Percentiles rank a stretch among this genome's conserved stretches.
These are phyloP conservation scores for Russula sp. DNA, from an alignment of 768 basidiomycete genomes.

Conservation along the genomic window DNA sequence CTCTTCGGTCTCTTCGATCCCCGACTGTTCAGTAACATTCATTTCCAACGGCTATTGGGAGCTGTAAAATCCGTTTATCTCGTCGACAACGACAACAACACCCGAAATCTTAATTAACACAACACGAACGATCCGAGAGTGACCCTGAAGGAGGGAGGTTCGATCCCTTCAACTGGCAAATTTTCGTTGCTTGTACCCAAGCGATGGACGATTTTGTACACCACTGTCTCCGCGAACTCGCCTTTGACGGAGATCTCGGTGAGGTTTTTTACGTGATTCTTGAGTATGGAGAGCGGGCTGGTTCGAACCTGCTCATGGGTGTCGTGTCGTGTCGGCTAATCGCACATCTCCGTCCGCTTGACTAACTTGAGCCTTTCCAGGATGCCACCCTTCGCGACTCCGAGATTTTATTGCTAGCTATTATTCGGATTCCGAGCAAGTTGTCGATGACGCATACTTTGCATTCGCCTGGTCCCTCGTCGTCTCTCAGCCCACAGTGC, in stretches of 20 bases:
- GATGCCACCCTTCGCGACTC: conserved; percentile 70
- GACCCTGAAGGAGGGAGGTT: conserved; percentile 12
- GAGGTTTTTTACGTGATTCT: conserved; percentile 39
- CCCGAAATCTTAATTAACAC: background rate
- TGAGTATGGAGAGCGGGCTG: conserved; percentile 10
- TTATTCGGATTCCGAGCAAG: conserved; percentile 53
- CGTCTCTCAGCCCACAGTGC: conserved; percentile 68
- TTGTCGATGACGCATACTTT: conserved; percentile 70
- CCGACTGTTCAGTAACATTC: background rate
- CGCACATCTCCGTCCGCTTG: conserved; percentile 7
- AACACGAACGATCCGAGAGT: background rate
- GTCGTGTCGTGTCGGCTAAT: background rate
- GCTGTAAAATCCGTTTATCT: background rate
- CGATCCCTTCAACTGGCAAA: conserved; percentile 18
- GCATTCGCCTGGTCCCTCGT: conserved; percentile 82
- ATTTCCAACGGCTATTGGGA: background rate
- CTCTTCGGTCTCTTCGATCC: background rate
- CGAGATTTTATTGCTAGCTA: conserved; percentile 67
- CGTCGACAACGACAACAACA: background rate
- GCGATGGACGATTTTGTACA: conserved; percentile 82
- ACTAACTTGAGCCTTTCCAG: conserved; percentile 41
- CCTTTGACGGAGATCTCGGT: conserved; percentile 92
- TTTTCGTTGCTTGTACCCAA: background rate
- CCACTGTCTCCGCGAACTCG: conserved; percentile 79
- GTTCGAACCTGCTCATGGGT: conserved; percentile 28